A percentile compares a stretch with the other conserved stretches of the same genome.
Conservation (phyloP, 176 grass and related monocot species). For the Eremochloa ophiuroides region DNA sequence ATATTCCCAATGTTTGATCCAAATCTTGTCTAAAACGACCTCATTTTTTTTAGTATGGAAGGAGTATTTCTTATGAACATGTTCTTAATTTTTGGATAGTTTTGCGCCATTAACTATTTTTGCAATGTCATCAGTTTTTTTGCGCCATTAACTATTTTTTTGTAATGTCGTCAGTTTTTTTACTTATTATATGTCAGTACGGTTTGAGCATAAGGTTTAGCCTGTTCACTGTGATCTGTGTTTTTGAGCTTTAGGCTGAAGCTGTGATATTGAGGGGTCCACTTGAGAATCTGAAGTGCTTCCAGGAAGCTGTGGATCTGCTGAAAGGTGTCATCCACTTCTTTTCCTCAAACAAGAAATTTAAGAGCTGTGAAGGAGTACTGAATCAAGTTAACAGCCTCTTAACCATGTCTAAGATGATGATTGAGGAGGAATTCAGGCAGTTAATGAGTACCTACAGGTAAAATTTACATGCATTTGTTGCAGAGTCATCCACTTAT, state of each 20-base stretch:
- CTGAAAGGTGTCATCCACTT: conserved; percentile 52
- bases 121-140: not conserved
- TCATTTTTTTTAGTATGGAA: too few relatives aligned
- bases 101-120: not conserved
- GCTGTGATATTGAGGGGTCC: conserved; percentile 64
- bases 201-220: not conserved
- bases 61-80: conserved; percentile 3
- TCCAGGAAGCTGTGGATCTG: conserved; percentile 56
- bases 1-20: too few relatives aligned
- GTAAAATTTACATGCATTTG: conserved; percentile 23
- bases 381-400: conserved; percentile 43
- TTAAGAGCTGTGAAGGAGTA: conserved; percentile 42
- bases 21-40: too few relatives aligned
- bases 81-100: not conserved
- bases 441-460: conserved; percentile 60
- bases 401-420: conserved; percentile 50
- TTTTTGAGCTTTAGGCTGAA: conserved; percentile 49
- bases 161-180: not conserved
- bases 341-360: conserved; percentile 50
- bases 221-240: not conserved
- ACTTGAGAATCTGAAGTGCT: conserved; percentile 61
- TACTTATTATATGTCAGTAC: not conserved
- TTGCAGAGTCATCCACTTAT: not conserved
- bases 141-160: not conserved
- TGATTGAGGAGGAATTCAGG: conserved; percentile 73